These are phyloP conservation scores for Fraxinus platypoda DNA, from an alignment of 305 asterid genomes.

Conservation along the genomic window DNA sequence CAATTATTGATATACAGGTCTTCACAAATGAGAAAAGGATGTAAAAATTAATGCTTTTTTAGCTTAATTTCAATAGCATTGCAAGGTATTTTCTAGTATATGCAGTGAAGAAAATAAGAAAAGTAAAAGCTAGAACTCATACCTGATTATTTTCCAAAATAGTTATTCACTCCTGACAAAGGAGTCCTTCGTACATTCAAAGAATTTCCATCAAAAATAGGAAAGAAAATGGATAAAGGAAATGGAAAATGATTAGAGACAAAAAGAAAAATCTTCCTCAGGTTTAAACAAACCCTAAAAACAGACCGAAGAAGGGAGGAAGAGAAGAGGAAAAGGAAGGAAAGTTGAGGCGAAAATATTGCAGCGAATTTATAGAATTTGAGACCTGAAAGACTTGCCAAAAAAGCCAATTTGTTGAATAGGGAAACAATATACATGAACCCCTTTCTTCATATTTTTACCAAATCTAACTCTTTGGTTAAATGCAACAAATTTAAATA, in stretches of 20 bases:
- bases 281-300: constrained; percentile 41
- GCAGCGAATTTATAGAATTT: constrained; percentile 34
- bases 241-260: neutral
- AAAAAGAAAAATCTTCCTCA: constrained; percentile 15
- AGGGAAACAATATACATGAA: constrained; percentile 18
- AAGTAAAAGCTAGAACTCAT: neutral
- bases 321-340: neutral
- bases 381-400: constrained; percentile 37
- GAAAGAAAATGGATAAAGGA: neutral
- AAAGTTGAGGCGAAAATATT: constrained; percentile 17
- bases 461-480: neutral
- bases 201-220: constrained; percentile 14
- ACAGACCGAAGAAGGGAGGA: constrained; percentile 24
- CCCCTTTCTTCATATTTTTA: neutral
- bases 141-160: constrained; percentile 19
- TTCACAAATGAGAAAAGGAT: neutral
- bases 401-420: constrained; percentile 39
- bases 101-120: neutral
- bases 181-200: neutral
- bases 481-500: neutral
- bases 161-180: constrained; percentile 5
- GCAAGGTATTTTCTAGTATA: neutral
- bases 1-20: neutral
- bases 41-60: neutral
- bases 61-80: neutral